phyloP scores from a whole-genome alignment of 2,329 filamentous ascomycete species.

The Neofusicoccum umdonicola region DNA sequence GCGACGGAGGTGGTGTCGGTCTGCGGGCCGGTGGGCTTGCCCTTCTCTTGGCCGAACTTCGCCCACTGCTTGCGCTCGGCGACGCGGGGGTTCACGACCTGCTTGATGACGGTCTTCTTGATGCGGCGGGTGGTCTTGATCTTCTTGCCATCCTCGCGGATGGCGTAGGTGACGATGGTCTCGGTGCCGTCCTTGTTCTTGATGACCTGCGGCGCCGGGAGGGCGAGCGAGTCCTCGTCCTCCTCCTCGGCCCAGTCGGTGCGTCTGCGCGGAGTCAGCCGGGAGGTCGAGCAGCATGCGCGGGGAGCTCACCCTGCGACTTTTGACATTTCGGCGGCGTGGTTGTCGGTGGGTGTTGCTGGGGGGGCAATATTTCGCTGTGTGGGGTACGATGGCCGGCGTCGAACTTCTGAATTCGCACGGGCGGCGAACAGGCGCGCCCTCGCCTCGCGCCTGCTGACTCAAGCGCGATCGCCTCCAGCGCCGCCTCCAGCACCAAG shows the following conservation, averaged over 20 bases:
- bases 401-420: background rate
- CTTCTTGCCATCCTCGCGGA: conserved; percentile 92
- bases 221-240: conserved; percentile 79
- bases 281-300: background rate
- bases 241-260: conserved; percentile 91
- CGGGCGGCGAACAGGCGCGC: background rate
- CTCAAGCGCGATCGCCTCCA: background rate
- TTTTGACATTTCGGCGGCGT: conserved; percentile 32
- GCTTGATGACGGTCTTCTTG: conserved; percentile 85
- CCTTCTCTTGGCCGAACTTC: conserved; percentile 90
- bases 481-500: too few species aligned
- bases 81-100: conserved; percentile 93
- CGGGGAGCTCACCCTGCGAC: conserved; percentile 33
- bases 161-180: conserved; percentile 84
- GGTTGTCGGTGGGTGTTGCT: conserved; percentile 2
- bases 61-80: conserved; percentile 89
- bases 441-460: background rate
- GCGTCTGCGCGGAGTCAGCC: conserved; percentile 41
- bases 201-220: conserved; percentile 84
- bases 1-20: conserved; percentile 88
- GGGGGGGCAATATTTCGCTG: conserved; percentile 9
- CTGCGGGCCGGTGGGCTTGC: conserved; percentile 78
- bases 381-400: conserved; percentile 14
- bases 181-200: conserved; percentile 98
- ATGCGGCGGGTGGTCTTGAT: conserved; percentile 97